Evolutionary conservation across 73 alveolate genomes (phyloP).

Genomic region (Symbiodinium pilosum): DNA sequence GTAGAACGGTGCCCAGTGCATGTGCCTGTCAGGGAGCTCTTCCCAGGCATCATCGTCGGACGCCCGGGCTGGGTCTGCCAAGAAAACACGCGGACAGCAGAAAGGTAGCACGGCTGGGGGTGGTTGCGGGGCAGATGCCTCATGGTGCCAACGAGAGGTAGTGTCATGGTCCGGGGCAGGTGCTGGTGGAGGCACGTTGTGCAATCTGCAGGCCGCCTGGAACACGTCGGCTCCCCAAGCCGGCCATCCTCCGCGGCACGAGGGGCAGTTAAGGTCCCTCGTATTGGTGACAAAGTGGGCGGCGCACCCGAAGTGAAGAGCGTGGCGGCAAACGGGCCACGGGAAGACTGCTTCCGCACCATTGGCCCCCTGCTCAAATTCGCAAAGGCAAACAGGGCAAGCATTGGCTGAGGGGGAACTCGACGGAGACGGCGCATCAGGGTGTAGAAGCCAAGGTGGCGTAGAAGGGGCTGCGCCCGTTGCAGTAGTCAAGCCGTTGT

Average conservation of each 20-base stretch:
- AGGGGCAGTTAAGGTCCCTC: too few relatives aligned
- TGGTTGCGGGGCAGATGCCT: background rate
- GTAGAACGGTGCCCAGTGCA: slow-evolving; percentile 21
- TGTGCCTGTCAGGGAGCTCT: slow-evolving; percentile 31
- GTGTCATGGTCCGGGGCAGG: slow-evolving; percentile 19
- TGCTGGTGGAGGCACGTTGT: too few relatives aligned
- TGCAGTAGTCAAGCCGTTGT: background rate
- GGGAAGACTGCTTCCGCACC: too few relatives aligned
- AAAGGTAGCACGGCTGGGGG: background rate
- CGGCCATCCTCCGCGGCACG: too few relatives aligned
- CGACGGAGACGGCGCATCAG: too few relatives aligned
- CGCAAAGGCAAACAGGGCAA: background rate
- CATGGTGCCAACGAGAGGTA: background rate
- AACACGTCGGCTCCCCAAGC: too few relatives aligned
- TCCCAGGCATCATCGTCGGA: background rate
- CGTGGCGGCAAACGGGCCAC: too few relatives aligned
- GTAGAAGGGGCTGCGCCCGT: background rate
- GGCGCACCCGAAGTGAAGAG: too few relatives aligned
- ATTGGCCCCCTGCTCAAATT: background rate
- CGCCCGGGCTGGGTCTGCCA: slow-evolving; percentile 21
- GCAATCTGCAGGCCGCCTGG: too few relatives aligned
- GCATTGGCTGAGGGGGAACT: background rate
- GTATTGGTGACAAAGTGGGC: too few relatives aligned
- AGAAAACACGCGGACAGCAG: slow-evolving; percentile 2
- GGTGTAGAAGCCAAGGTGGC: background rate